Base-by-base conservation (phyloP, 345 rosid genomes). In the Gossypium anomalum region DNA sequence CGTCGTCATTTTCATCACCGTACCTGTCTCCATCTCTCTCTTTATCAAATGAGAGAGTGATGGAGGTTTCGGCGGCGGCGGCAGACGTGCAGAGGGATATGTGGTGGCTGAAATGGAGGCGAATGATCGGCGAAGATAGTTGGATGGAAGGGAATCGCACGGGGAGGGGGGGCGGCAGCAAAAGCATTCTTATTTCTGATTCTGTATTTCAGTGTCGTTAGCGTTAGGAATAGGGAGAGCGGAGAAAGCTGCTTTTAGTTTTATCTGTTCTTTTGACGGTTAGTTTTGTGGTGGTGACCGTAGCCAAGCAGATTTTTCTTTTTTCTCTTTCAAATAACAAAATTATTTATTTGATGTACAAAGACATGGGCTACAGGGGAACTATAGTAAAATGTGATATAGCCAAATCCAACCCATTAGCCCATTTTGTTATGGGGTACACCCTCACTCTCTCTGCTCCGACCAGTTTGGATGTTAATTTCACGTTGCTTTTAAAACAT, bases 141-240 rank as follows among this genome's bases (percentile, higher is more conserved):
- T 75, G 79, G 71, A 83, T 66, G 11, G 89, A 78, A 51, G 86
- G 82, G 62, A 87, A 83, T 67, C 89, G 90, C 74, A 84, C 59
- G 19, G 89, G 82, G 3, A 83, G 60, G 0, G 90, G 86, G 1
- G 88, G 91, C 20, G 88, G 85, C 29, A 80, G 86, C 59, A 86
- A 78, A 68, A 84, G 82, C 73, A 89, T 81, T 89, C 84, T 89
- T 43, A 45, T 45, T 80, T 89, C 83, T 87, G 41, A n/a, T n/a
- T 55, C 22, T 51, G 75, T 71, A 83, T 59, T 59, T 71, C 38
- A 5, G 55, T 19, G 51, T 41, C 16, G 51, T 17, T 17, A 52
- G 57, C 8, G 19, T 5, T 56, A 9, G 72, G 59, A 69, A 22
- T 1, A n/a, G 45, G 63, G 25, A 70, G n/a, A 53, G 10, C 7